Evolutionary conservation across 805 yeast genomes (phyloP).

Genomic region (Wickerhamomyces sydowiorum): DNA sequence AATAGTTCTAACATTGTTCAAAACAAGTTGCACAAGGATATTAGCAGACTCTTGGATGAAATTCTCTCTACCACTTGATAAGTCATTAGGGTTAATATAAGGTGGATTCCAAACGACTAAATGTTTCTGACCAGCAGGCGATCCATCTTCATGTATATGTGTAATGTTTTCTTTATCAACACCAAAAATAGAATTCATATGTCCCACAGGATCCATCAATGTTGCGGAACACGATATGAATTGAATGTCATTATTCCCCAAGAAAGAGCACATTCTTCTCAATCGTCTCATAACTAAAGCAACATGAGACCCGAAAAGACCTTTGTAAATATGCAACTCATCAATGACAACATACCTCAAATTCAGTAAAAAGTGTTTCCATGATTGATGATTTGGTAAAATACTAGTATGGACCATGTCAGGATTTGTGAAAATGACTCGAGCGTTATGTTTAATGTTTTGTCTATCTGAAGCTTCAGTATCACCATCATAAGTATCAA

Average conservation of each 20-base stretch:
- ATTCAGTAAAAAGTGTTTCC: slow-evolving; percentile 64
- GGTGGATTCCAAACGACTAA: slow-evolving; percentile 87
- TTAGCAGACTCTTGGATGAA: slow-evolving; percentile 75
- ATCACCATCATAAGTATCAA: slow-evolving; percentile 92
- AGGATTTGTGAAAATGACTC: slow-evolving; percentile 89
- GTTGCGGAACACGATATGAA: slow-evolving; percentile 96
- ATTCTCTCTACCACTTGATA: slow-evolving; percentile 55
- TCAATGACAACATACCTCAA: slow-evolving; percentile 75
- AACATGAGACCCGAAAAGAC: slow-evolving; percentile 91
- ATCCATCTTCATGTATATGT: slow-evolving; percentile 75
- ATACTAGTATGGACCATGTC: slow-evolving; percentile 87
- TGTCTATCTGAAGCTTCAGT: slow-evolving; percentile 56
- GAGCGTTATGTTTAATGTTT: slow-evolving; percentile 54
- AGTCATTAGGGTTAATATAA: slow-evolving; percentile 50
- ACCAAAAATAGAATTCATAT: slow-evolving; percentile 74
- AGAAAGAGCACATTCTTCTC: slow-evolving; percentile 51
- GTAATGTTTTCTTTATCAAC: slow-evolving; percentile 44
- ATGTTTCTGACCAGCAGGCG: slow-evolving; percentile 77
- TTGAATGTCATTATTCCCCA: slow-evolving; percentile 48
- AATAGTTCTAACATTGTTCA: slow-evolving; percentile 67
- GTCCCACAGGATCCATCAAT: slow-evolving; percentile 62
- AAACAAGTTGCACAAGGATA: slow-evolving; percentile 59
- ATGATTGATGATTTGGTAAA: slow-evolving; percentile 67
- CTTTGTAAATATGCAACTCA: slow-evolving; percentile 83
- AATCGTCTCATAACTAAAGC: slow-evolving; percentile 78